Percentiles rank a stretch among this genome's conserved stretches.
Conservation (phyloP, 352 stramenopile species). For the Phytophthora pinifolia region DNA sequence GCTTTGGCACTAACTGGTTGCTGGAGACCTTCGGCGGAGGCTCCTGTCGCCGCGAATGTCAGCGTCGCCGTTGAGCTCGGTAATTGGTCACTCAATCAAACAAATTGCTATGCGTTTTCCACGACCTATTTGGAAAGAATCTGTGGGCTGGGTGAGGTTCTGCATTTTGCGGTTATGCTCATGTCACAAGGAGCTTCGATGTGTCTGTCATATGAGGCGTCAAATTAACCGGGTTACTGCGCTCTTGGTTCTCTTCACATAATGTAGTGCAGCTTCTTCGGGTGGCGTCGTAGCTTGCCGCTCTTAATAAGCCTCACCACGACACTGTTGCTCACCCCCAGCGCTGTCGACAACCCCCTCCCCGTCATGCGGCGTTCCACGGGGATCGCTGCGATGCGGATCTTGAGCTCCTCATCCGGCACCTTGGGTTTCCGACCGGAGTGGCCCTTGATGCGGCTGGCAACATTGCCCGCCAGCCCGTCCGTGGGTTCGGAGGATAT, state of each 20-base stretch:
- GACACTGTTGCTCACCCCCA: slow-evolving; percentile 38
- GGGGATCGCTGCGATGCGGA: slow-evolving; percentile 29
- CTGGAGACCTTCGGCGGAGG: too few relatives aligned
- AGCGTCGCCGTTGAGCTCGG: too few relatives aligned
- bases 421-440: slow-evolving; percentile 38
- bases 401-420: slow-evolving; percentile 36
- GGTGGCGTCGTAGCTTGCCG: slow-evolving; percentile 37
- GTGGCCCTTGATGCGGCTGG: slow-evolving; percentile 35
- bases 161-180: too few relatives aligned
- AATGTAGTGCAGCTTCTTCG: slow-evolving; percentile 41
- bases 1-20: too few relatives aligned
- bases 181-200: too few relatives aligned
- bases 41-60: too few relatives aligned
- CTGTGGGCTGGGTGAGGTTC: too few relatives aligned
- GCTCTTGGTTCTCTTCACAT: slow-evolving; percentile 20
- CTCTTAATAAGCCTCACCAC: slow-evolving; percentile 36
- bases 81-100: too few relatives aligned
- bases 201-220: too few relatives aligned
- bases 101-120: too few relatives aligned
- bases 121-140: too few relatives aligned
- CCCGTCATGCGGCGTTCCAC: slow-evolving; percentile 35
- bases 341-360: slow-evolving; percentile 29
- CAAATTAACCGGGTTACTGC: too few relatives aligned
- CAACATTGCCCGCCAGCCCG: slow-evolving; percentile 27
- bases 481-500: slow-evolving; percentile 18